Evolutionary conservation across 2,329 filamentous ascomycete genomes (phyloP).

Genomic region (Phaeosphaeriaceae sp.): DNA sequence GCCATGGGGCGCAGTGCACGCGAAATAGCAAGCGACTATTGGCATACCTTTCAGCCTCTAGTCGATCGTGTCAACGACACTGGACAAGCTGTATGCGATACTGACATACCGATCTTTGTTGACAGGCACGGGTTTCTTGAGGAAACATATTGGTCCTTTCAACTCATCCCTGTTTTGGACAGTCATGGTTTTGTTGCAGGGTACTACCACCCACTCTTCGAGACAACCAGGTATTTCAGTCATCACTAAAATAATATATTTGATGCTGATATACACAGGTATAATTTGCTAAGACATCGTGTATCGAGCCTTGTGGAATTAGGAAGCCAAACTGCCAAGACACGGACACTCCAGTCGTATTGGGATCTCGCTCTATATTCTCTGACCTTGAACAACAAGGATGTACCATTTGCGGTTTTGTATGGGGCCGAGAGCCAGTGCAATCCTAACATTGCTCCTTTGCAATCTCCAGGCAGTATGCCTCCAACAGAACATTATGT

Average conservation of each 20-base stretch:
- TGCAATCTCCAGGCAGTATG: slow-evolving; percentile 22
- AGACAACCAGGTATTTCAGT: slow-evolving; percentile 65
- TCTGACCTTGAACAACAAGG: slow-evolving; percentile 70
- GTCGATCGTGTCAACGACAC: slow-evolving; percentile 29
- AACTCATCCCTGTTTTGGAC: slow-evolving; percentile 74
- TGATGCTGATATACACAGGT: slow-evolving; percentile 19
- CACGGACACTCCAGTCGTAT: slow-evolving; percentile 71
- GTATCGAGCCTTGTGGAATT: slow-evolving; percentile 64
- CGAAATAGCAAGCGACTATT: slow-evolving; percentile 76
- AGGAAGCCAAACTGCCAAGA: slow-evolving; percentile 72
- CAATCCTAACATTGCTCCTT: slow-evolving; percentile 18
- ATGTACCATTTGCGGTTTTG: slow-evolving; percentile 34
- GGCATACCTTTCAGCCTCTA: slow-evolving; percentile 29
- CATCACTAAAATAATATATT: background rate
- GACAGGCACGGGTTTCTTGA: slow-evolving; percentile 71
- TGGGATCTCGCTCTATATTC: slow-evolving; percentile 72
- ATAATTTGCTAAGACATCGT: slow-evolving; percentile 28
- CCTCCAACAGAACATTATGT: slow-evolving; percentile 20
- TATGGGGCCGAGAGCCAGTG: slow-evolving; percentile 27
- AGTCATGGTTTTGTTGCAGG: slow-evolving; percentile 72
- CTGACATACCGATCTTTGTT: slow-evolving; percentile 76
- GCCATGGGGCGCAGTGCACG: slow-evolving; percentile 62
- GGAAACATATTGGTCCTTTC: slow-evolving; percentile 81
- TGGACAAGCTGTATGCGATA: slow-evolving; percentile 41
- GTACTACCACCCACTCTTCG: slow-evolving; percentile 77